Conservation (phyloP, 768 basidiomycete species). For the Podaxis pistillaris region DNA sequence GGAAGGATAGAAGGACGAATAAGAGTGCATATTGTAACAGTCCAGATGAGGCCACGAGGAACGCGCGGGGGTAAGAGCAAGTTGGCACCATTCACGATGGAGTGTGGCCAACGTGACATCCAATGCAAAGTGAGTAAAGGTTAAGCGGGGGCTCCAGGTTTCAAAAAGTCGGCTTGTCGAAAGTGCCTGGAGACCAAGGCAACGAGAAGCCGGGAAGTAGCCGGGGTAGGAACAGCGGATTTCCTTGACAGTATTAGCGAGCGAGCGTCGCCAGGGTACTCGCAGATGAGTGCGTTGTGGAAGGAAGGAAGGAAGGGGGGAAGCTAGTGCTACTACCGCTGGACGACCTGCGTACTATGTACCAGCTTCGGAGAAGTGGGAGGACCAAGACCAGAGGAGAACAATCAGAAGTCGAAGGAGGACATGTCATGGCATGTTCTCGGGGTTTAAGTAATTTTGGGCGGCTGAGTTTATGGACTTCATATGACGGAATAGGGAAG, state of each 20-base stretch:
- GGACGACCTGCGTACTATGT: neutral
- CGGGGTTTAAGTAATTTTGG: conserved; percentile 7
- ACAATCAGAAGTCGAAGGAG: conserved; percentile 3
- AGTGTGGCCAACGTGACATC: neutral
- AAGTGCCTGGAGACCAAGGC: neutral
- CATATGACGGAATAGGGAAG: conserved; percentile 13
- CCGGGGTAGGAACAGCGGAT: neutral
- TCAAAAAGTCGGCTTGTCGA: neutral
- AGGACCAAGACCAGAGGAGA: neutral
- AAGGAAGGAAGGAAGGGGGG: neutral
- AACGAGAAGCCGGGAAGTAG: neutral
- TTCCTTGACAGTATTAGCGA: neutral
- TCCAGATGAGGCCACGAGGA: neutral
- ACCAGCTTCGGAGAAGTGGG: neutral
- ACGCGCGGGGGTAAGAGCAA: neutral
- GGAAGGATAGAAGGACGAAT: neutral
- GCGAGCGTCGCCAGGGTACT: conserved; percentile 6
- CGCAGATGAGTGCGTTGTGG: neutral
- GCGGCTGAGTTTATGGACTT: neutral
- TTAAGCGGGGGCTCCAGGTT: neutral
- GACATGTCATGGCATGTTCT: neutral
- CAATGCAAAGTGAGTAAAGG: neutral
- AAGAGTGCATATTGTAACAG: conserved; percentile 4
- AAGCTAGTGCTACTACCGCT: neutral
- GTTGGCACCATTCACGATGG: conserved; percentile 10